Conservation (phyloP, 2,329 filamentous ascomycete genomes). For the Elsinoe perseae region DNA sequence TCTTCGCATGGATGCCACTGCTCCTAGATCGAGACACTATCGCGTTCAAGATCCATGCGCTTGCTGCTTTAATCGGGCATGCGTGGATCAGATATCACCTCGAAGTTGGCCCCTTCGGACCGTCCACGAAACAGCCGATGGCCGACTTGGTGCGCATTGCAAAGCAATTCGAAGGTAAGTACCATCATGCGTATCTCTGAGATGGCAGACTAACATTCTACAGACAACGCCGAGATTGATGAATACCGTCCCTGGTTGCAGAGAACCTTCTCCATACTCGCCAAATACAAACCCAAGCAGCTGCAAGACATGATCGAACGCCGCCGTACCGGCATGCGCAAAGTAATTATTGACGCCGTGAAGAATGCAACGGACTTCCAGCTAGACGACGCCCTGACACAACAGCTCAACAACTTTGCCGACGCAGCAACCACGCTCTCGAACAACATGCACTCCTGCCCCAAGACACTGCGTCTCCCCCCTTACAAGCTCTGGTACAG, state of each 20-base stretch:
- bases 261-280: not conserved
- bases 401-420: not conserved
- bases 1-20: too few relatives aligned
- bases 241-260: not conserved
- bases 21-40: too few relatives aligned
- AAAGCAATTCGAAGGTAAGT: not conserved
- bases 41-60: not conserved
- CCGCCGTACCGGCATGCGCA: not conserved
- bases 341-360: not conserved
- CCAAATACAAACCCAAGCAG: not conserved
- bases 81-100: not conserved
- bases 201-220: not conserved
- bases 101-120: not conserved
- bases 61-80: not conserved
- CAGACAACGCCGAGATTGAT: not conserved
- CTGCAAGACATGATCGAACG: not conserved
- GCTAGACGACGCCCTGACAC: not conserved
- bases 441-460: not conserved
- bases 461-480: not conserved
- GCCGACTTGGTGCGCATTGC: not conserved
- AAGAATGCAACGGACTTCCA: not conserved
- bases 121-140: not conserved
- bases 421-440: not conserved
- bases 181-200: not conserved
- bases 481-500: not conserved